Evolutionary conservation across 768 basidiomycete species (phyloP), one percentile per base, ranked within the genome.

Genomic region (Tylopilus cervinicoccineus): DNA sequence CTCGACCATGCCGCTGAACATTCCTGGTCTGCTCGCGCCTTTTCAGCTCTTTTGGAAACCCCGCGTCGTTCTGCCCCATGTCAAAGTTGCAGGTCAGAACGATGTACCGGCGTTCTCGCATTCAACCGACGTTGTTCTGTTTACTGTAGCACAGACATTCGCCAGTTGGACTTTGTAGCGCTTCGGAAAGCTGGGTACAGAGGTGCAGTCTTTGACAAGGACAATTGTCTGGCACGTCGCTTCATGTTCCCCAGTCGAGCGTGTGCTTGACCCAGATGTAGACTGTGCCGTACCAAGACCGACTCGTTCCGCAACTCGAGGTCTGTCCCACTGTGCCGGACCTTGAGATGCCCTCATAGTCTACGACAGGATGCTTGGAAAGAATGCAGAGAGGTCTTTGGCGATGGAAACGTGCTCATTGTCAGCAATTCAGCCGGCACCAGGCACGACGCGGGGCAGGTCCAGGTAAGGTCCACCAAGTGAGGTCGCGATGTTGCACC

Each of bases 351-450:
- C 13, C 44, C 31, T 52, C 16, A 51, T 46, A 3, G 23, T 24
- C 29, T 1, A 20, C 11, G 36, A n/a, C 55, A 90, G 87, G 73
- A 78, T 11, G 79, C 88, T 7, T 97, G 93, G 93, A 63, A 71
- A 24, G 76, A 82, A 56, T 87, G 92, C 43, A 70, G 81, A 37
- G 66, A 76, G 36, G 75, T 78, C 0, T 97, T 98, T 57, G 89
- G 88, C 0, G 75, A 81, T 22, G 77, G 76, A 1, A 86, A 91
- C 51, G 79, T 99, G 6, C 71, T 99, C 52, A 81, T 98, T 38
- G 94, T 98, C 28, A 92, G 89, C 66, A 99, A 99, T 63, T 93
- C 94, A 17, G 92, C 92, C 0, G 94, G 95, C 2, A 88, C 90
- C 22, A 77, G 72, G 48, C 75, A 83, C 47, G 90, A 91, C 54